Conservation (phyloP, 176 grass and related monocot species). For the Chloris gayana region DNA sequence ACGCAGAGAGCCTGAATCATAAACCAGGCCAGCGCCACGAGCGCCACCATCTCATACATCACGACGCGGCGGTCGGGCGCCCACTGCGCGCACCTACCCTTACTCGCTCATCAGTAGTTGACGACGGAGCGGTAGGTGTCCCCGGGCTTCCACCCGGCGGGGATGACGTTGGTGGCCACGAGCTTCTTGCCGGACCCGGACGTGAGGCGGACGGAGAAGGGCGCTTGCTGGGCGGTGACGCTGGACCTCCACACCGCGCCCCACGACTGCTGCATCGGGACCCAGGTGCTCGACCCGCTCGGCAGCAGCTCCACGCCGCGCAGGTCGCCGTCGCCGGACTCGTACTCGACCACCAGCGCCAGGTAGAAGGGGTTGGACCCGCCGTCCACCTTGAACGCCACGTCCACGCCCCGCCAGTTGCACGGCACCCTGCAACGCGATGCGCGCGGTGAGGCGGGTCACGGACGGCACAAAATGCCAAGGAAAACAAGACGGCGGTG, state of each 20-base stretch:
- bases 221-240: conserved; percentile 19
- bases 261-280: conserved; percentile 61
- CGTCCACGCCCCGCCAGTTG: conserved; percentile 60
- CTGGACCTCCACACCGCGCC: conserved; percentile 58
- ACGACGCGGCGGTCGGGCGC: not conserved
- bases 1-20: conserved; percentile 31
- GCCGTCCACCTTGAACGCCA: conserved; percentile 67
- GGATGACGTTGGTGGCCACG: conserved; percentile 51
- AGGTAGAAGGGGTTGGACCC: conserved; percentile 85
- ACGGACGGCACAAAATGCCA: too few relatives aligned
- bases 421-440: conserved; percentile 59
- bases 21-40: conserved; percentile 40
- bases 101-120: too few relatives aligned
- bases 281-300: conserved; percentile 56
- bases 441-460: too few relatives aligned
- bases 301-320: conserved; percentile 61
- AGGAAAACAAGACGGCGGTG: too few relatives aligned
- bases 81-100: not conserved
- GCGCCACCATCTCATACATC: not conserved
- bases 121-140: conserved; percentile 54
- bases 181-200: conserved; percentile 55
- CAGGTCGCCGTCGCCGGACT: conserved; percentile 77
- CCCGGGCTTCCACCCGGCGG: conserved; percentile 49
- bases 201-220: conserved; percentile 62
- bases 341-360: conserved; percentile 67